phyloP scores from a whole-genome alignment of 1,284 basidiomycete species.

The Rhodotorula sp. region DNA sequence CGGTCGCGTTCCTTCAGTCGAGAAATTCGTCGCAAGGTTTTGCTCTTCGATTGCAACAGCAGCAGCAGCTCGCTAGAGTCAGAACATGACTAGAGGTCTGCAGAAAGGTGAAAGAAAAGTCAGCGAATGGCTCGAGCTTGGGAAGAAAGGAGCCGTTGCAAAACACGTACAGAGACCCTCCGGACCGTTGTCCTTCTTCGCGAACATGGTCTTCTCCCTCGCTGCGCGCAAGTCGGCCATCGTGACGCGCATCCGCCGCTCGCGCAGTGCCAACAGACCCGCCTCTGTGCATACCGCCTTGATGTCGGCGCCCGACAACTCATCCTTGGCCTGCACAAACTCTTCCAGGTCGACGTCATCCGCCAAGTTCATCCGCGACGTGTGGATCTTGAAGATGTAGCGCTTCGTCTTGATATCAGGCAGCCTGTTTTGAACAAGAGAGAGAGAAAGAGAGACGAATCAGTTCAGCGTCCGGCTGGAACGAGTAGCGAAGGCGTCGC shows the following conservation, averaged over 20 bases:
- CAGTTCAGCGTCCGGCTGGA: too few relatives aligned
- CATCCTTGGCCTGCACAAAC: slow-evolving; percentile 93
- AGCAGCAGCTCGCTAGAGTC: too few relatives aligned
- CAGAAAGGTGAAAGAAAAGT: background rate
- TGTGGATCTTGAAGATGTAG: slow-evolving; percentile 97
- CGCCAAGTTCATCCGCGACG: slow-evolving; percentile 87
- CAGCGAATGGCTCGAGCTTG: background rate
- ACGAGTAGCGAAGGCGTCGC: too few relatives aligned
- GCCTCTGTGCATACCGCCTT: slow-evolving; percentile 84
- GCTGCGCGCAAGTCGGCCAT: slow-evolving; percentile 56
- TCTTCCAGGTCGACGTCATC: slow-evolving; percentile 95
- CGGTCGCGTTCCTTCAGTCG: too few relatives aligned
- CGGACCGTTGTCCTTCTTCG: slow-evolving; percentile 47
- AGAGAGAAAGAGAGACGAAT: too few relatives aligned
- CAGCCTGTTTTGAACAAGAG: too few relatives aligned
- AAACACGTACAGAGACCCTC: slow-evolving; percentile 42
- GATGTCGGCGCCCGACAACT: slow-evolving; percentile 91
- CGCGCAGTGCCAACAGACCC: slow-evolving; percentile 86
- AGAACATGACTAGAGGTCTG: slow-evolving; percentile 14
- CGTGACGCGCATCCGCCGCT: slow-evolving; percentile 93
- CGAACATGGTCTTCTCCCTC: slow-evolving; percentile 47
- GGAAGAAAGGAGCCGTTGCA: too few relatives aligned
- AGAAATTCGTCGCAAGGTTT: too few relatives aligned
- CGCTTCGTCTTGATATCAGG: slow-evolving; percentile 95
- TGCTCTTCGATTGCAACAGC: too few relatives aligned